A percentile compares a stretch with the other conserved stretches of the same genome.
Evolutionary conservation across 2,329 filamentous ascomycete species (phyloP).

Genomic region (Anthostomella pinea): DNA sequence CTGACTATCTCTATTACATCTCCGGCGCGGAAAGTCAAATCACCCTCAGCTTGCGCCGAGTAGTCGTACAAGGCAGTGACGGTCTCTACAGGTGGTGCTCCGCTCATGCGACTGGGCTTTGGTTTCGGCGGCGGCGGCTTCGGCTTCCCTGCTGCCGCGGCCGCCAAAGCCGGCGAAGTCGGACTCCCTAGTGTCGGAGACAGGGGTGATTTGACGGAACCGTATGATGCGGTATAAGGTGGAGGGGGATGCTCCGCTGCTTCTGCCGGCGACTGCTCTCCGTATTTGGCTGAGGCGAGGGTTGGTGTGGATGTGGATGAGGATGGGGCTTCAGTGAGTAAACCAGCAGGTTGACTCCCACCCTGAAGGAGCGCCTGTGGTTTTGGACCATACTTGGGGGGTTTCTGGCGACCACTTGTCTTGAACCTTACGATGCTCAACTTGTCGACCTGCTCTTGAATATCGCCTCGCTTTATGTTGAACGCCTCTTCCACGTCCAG

Average conservation of each 20-base stretch:
- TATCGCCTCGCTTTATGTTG: slow-evolving; percentile 80
- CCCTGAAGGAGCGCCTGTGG: slow-evolving; percentile 34
- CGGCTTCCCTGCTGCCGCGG: slow-evolving; percentile 60
- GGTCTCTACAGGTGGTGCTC: slow-evolving; percentile 65
- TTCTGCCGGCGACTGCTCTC: slow-evolving; percentile 38
- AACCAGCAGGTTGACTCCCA: slow-evolving; percentile 31
- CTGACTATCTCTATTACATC: slow-evolving; percentile 86
- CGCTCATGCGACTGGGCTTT: slow-evolving; percentile 68
- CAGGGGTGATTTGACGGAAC: slow-evolving; percentile 33
- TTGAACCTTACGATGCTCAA: slow-evolving; percentile 89
- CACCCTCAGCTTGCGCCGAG: slow-evolving; percentile 89
- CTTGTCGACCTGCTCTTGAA: slow-evolving; percentile 79
- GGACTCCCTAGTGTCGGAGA: slow-evolving; percentile 29
- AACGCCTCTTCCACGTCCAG: slow-evolving; percentile 91
- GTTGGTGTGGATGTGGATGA: slow-evolving; percentile 28
- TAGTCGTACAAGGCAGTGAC: slow-evolving; percentile 95
- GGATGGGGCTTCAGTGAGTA: slow-evolving; percentile 50
- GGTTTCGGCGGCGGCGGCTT: slow-evolving; percentile 71
- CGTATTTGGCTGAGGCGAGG: slow-evolving; percentile 28
- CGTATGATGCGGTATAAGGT: slow-evolving; percentile 59
- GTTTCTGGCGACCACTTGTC: slow-evolving; percentile 69
- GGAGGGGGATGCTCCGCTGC: slow-evolving; percentile 63
- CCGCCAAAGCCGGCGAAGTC: slow-evolving; percentile 36
- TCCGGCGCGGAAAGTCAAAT: slow-evolving; percentile 84
- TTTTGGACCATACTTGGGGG: slow-evolving; percentile 57